Evolutionary conservation across 164 flowering plant species (phyloP).

Genomic region (Kingdonia uniflora): DNA sequence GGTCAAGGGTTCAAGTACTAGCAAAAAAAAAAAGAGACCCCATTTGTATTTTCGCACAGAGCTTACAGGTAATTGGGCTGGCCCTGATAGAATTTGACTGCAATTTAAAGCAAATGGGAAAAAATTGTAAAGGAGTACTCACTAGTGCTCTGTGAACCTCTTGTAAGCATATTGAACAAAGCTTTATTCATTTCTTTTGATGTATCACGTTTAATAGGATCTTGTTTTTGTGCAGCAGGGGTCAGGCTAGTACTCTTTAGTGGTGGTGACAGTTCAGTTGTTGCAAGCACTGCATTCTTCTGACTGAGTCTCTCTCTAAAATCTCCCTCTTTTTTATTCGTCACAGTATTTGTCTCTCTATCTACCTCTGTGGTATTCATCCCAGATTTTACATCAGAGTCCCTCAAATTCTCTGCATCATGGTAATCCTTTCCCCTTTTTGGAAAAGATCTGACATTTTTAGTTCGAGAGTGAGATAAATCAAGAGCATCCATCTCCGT

Average conservation of each 20-base stretch:
- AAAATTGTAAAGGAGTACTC: slow-evolving; percentile 8
- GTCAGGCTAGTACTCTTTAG: slow-evolving; percentile 7
- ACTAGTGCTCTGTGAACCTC: slow-evolving; percentile 43
- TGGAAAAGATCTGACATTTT: slow-evolving; percentile 10
- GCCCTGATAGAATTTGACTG: no score
- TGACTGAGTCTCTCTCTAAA: slow-evolving; percentile 20
- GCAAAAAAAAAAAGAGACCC: no score
- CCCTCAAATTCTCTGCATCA: slow-evolving; percentile 2
- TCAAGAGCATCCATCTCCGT: slow-evolving; percentile 6
- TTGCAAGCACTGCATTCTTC: slow-evolving; percentile 18
- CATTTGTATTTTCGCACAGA: no score
- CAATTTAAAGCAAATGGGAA: neutral
- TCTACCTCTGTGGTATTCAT: slow-evolving; percentile 12
- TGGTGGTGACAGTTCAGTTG: slow-evolving; percentile 10
- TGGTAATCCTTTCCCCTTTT: slow-evolving; percentile 9
- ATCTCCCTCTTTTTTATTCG: slow-evolving; percentile 13
- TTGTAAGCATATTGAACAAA: slow-evolving; percentile 23
- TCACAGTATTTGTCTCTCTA: slow-evolving; percentile 24
- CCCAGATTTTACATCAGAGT: slow-evolving; percentile 2
- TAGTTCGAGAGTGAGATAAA: slow-evolving; percentile 12
- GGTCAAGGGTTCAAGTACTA: no score
- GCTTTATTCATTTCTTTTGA: slow-evolving; percentile 11
- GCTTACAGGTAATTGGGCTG: no score
- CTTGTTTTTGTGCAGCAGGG: slow-evolving; percentile 4
- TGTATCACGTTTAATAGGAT: slow-evolving; percentile 8